Percentiles rank a stretch among this genome's conserved stretches.
Evolutionary conservation across 2,329 filamentous ascomycete genomes (phyloP).

Genomic region (Sporothrix pallida): DNA sequence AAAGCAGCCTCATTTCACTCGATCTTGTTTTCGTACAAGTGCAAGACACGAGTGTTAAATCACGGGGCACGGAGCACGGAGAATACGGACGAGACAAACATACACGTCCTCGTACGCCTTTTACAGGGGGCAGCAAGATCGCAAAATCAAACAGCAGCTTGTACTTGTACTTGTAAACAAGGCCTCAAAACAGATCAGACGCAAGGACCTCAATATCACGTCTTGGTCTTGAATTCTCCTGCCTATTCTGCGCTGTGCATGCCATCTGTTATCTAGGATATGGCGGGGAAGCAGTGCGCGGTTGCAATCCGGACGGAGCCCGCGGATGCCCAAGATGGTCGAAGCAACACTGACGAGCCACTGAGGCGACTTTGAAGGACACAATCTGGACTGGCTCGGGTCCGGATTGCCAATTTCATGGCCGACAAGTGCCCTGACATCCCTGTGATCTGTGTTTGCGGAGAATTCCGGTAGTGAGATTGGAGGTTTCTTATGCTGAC

Average conservation of each 20-base stretch:
- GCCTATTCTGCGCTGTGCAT: background rate
- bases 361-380: background rate
- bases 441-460: background rate
- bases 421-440: constrained; percentile 3
- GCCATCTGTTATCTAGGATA: background rate
- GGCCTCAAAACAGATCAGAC: too few species aligned
- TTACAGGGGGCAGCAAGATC: background rate
- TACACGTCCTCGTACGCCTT: background rate
- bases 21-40: too few species aligned
- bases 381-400: background rate
- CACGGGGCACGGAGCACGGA: constrained; percentile 6
- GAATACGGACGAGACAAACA: background rate
- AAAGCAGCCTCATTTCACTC: too few species aligned
- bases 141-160: too few species aligned
- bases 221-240: background rate
- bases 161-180: too few species aligned
- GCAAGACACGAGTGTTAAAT: too few species aligned
- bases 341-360: background rate
- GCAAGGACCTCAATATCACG: too few species aligned
- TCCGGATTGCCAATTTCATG: background rate
- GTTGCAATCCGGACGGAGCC: constrained; percentile 13
- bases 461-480: background rate
- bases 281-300: constrained; percentile 11
- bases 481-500: background rate
- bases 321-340: background rate